Conservation (phyloP, 73 alveolate genomes). For the Breviolum minutum region DNA sequence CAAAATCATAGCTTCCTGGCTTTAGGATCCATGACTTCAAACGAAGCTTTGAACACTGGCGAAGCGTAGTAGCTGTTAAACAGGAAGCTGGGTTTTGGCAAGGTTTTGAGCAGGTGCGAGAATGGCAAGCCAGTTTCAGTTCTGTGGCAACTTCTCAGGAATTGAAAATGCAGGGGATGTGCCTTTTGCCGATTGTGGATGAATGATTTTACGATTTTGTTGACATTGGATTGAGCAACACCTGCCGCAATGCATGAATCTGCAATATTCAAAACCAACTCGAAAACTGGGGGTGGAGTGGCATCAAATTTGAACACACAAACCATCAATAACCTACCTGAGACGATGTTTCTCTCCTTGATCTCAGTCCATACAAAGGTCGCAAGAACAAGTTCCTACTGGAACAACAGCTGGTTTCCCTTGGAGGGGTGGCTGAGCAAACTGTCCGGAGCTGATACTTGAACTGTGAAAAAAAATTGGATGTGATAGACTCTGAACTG, state of each 20-base stretch:
- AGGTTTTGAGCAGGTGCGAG: slow-evolving; percentile 30
- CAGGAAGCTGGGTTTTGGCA: background rate
- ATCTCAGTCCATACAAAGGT: background rate
- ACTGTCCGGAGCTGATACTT: background rate
- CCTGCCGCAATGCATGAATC: no score
- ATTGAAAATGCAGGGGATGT: no score
- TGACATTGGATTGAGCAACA: no score
- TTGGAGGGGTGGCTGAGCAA: slow-evolving; percentile 59
- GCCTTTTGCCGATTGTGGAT: no score
- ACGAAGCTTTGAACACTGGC: background rate
- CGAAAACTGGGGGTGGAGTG: no score
- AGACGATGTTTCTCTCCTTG: background rate
- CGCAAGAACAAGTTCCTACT: slow-evolving; percentile 86
- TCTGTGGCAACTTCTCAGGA: background rate
- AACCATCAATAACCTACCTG: background rate
- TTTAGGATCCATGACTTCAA: background rate
- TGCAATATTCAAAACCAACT: no score
- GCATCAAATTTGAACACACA: no score
- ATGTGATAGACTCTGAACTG: no score
- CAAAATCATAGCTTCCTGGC: background rate
- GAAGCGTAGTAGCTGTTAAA: background rate
- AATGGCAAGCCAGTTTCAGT: background rate
- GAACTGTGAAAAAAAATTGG: background rate
- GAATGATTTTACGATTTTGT: no score
- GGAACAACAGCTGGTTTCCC: slow-evolving; percentile 73